Conservation (phyloP, 768 basidiomycete genomes). For the Boletus reticulatus region DNA sequence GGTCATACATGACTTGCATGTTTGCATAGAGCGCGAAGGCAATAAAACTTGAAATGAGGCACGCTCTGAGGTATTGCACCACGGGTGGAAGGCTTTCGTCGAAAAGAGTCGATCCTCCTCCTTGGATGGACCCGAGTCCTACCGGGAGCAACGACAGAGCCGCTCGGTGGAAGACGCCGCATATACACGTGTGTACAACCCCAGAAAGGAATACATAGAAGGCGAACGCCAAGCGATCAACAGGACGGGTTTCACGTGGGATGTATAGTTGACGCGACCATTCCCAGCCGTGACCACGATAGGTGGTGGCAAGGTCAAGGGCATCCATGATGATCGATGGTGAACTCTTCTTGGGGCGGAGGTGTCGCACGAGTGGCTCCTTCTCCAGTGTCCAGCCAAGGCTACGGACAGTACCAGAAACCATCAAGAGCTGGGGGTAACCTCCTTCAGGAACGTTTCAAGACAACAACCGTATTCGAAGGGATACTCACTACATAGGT, state of each 20-base stretch:
- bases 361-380: not conserved
- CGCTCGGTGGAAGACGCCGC: not conserved
- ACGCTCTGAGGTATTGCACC: not conserved
- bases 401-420: not conserved
- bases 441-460: no score
- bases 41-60: not conserved
- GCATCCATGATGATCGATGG: slow-evolving; percentile 4
- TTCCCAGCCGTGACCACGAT: slow-evolving; percentile 2
- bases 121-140: not conserved
- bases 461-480: no score
- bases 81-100: not conserved
- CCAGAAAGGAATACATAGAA: not conserved
- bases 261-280: not conserved
- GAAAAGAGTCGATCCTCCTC: not conserved
- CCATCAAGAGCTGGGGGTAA: not conserved
- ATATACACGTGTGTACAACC: not conserved
- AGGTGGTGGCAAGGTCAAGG: not conserved
- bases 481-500: not conserved
- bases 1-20: not conserved
- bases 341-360: not conserved
- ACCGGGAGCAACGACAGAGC: not conserved
- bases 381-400: not conserved
- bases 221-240: not conserved
- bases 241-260: slow-evolving; percentile 1
- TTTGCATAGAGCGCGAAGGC: not conserved